Base-by-base conservation (phyloP, 495 filamentous ascomycete species). In the Trichocladium uniseriatum region DNA sequence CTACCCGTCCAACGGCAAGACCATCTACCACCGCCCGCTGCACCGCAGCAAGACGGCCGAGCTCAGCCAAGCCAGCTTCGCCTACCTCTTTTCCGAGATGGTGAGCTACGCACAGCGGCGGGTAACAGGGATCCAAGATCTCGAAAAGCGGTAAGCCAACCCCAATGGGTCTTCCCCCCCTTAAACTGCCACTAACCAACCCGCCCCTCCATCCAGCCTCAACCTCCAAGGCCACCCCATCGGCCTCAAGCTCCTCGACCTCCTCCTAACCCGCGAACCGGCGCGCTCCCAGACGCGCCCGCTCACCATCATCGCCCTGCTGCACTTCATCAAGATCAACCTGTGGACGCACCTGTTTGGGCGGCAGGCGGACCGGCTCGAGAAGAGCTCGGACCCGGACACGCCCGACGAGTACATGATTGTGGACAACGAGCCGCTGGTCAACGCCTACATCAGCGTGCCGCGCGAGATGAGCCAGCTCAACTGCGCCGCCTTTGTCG, bases 321-420 rank as follows among this genome's bases (percentile, higher is more conserved):
- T 99, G 24, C 89, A 96, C 65, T 89, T 97, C 68, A 88, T 99
- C 61, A 87, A 89, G 63, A 84, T 84, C 35, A 83, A 82, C 22
- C 75, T 97, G 40, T 99, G 89, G 87, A 81, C 82, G 38, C 86
- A 91, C 65, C 85, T 99, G 35, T 99, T 97, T 70, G 77, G 75
- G 44, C 87, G 91, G 21, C 78, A 89, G 16, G 92, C 92, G 24
- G 89, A 96, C 64, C 82, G 86, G 14, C 81, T 99, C 48, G 92
- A 99, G 69, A 87, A 89, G 68, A 86, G 81, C 48, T 77, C 79
- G n/a, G 81, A 86, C 45, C 77, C 83, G 4, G 78, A 81, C 15
- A 89, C 86, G 11, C 81, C 86, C 3, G 85, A 89, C 62, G 89
- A 97, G 71, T 99, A 96, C 73, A 95, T 99, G 91, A 88, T 99